These are phyloP conservation scores for Zasmidium cellare DNA, from an alignment of 2,329 filamentous ascomycete genomes.

Conservation along the genomic window DNA sequence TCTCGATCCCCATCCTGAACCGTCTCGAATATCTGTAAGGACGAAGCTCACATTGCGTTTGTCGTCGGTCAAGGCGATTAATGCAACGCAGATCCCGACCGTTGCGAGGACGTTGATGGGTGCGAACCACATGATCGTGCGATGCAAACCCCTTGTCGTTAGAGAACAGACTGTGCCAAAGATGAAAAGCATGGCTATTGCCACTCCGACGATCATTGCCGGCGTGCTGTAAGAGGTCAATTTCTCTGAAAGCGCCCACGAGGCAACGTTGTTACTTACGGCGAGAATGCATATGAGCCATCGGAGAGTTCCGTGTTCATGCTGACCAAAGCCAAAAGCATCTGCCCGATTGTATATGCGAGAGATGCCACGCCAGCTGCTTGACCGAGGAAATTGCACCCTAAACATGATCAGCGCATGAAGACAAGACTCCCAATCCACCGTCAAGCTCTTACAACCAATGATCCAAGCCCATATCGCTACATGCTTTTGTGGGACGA, in stretches of 20 bases:
- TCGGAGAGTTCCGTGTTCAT: conserved; percentile 60
- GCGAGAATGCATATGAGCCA: conserved; percentile 55
- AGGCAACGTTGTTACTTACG: conserved; percentile 48
- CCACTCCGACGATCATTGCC: conserved; percentile 58
- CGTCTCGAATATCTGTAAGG: conserved; percentile 61
- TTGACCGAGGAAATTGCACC: conserved; percentile 65
- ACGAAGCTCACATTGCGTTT: conserved; percentile 61
- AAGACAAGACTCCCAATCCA: conserved; percentile 37
- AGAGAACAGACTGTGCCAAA: conserved; percentile 64
- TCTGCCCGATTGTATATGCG: conserved; percentile 63
- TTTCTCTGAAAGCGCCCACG: too few species aligned
- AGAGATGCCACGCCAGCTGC: conserved; percentile 63
- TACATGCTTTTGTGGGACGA: conserved; percentile 61
- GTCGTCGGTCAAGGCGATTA: conserved; percentile 59
- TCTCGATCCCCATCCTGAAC: conserved; percentile 63
- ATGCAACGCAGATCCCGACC: conserved; percentile 59
- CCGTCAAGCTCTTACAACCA: conserved; percentile 37
- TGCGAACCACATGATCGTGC: conserved; percentile 64
- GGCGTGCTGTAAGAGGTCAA: conserved; percentile 50
- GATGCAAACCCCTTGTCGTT: conserved; percentile 60
- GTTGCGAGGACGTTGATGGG: conserved; percentile 66
- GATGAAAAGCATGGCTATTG: conserved; percentile 56
- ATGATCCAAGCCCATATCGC: conserved; percentile 66
- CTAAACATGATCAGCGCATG: background rate
- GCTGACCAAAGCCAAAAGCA: conserved; percentile 61